phyloP scores from a whole-genome alignment of 176 grass and related monocot genomes.

The Paspalum notatum region DNA sequence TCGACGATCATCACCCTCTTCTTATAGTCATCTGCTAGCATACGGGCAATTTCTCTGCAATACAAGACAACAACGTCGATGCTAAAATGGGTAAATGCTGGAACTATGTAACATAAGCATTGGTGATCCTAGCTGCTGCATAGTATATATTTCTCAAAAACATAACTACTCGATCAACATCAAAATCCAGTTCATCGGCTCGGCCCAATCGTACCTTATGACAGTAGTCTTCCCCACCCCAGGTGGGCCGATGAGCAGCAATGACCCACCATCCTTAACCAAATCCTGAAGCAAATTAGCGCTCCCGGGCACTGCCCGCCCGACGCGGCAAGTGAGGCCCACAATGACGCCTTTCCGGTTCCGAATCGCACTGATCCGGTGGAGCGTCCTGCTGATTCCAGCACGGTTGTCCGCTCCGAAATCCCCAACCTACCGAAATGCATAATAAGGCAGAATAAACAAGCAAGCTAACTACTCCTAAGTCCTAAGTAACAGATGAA shows the following conservation, averaged over 20 bases:
- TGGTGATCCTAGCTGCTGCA: neutral
- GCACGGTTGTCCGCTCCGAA: slow-evolving; percentile 84
- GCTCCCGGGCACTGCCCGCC: slow-evolving; percentile 76
- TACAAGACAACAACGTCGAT: neutral
- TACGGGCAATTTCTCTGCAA: slow-evolving; percentile 85
- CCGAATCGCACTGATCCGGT: slow-evolving; percentile 79
- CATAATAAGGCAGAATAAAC: neutral
- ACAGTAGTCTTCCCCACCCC: slow-evolving; percentile 88
- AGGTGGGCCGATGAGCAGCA: slow-evolving; percentile 85
- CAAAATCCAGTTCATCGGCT: neutral
- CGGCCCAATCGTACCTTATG: slow-evolving; percentile 62
- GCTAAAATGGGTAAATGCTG: neutral
- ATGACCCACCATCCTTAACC: slow-evolving; percentile 73
- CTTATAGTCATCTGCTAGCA: slow-evolving; percentile 85
- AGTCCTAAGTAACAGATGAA: too few species aligned
- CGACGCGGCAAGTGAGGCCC: slow-evolving; percentile 85
- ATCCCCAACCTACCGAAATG: slow-evolving; percentile 64
- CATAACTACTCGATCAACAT: neutral
- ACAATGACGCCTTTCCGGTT: slow-evolving; percentile 76
- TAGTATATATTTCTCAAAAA: slow-evolving; percentile 2
- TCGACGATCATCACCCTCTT: slow-evolving; percentile 94
- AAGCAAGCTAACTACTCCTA: neutral
- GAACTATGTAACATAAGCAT: neutral
- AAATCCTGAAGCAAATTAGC: slow-evolving; percentile 87
- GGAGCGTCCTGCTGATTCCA: slow-evolving; percentile 78